Conservation (phyloP, 2,329 filamentous ascomycete genomes). For the Botrytis deweyae region DNA sequence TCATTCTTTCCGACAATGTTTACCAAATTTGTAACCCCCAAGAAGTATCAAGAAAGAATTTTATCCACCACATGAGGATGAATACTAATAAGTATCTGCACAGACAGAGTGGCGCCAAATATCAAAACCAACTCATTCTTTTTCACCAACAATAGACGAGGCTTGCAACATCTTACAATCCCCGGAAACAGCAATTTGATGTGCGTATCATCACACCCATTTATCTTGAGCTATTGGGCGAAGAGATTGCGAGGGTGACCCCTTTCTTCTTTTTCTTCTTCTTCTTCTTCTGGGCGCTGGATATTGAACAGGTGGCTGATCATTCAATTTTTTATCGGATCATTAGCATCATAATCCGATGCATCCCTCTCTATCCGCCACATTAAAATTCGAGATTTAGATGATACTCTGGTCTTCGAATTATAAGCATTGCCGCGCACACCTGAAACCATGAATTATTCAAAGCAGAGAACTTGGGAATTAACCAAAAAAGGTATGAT, state of each 20-base stretch:
- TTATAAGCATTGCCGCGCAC: background rate
- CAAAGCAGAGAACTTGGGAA: background rate
- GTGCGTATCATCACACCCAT: conserved; percentile 5
- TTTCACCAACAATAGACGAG: background rate
- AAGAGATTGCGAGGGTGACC: background rate
- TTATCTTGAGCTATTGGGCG: background rate
- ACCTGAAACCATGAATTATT: background rate
- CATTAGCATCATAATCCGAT: background rate
- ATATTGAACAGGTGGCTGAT: background rate
- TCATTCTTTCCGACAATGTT: background rate
- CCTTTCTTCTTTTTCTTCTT: background rate
- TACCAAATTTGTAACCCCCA: background rate
- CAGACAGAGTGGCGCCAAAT: background rate
- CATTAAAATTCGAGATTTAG: background rate
- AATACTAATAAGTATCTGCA: background rate
- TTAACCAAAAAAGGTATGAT: background rate
- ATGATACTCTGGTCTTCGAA: background rate
- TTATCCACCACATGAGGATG: background rate
- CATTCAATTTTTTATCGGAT: conserved; percentile 11
- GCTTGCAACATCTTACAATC: background rate
- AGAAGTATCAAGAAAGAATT: background rate
- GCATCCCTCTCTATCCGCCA: conserved; percentile 1
- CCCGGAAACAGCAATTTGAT: conserved; percentile 9
- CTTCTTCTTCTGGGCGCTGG: background rate
- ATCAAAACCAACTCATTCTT: background rate